Evolutionary conservation across 2,329 filamentous ascomycete species (phyloP).

Genomic region (Trichoderma afroharzianum): DNA sequence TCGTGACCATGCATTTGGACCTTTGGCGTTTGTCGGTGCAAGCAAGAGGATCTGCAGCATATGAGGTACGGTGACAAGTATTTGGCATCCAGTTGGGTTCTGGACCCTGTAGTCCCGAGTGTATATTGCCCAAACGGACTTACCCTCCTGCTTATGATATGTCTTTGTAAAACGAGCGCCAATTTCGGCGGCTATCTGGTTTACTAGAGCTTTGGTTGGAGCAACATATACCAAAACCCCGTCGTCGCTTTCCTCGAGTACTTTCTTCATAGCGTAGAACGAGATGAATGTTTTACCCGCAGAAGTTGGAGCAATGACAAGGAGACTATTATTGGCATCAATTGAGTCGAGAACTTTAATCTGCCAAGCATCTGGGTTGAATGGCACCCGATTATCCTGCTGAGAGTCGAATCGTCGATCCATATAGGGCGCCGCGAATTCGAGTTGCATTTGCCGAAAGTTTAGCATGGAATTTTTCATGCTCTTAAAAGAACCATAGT

Average conservation of each 20-base stretch:
- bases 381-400: conserved; percentile 64
- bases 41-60: conserved; percentile 77
- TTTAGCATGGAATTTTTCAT: neutral
- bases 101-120: conserved; percentile 74
- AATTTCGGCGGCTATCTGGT: conserved; percentile 78
- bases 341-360: conserved; percentile 68
- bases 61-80: conserved; percentile 74
- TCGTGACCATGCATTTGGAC: conserved; percentile 55
- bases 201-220: conserved; percentile 77
- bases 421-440: conserved; percentile 68
- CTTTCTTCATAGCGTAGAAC: conserved; percentile 79
- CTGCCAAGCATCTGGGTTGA: conserved; percentile 75
- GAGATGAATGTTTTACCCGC: conserved; percentile 82
- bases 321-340: conserved; percentile 64
- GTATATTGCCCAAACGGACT: conserved; percentile 75
- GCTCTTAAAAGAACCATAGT: neutral
- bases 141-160: conserved; percentile 55
- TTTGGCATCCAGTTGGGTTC: conserved; percentile 67
- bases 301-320: conserved; percentile 74
- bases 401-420: conserved; percentile 69
- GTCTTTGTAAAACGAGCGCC: conserved; percentile 70
- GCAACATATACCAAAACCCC: conserved; percentile 74
- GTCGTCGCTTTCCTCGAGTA: conserved; percentile 65
- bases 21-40: conserved; percentile 59
- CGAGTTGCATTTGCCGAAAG: conserved; percentile 54